phyloP scores from a whole-genome alignment of 208 protist genomes.

The Acanthamoeba healyi region DNA sequence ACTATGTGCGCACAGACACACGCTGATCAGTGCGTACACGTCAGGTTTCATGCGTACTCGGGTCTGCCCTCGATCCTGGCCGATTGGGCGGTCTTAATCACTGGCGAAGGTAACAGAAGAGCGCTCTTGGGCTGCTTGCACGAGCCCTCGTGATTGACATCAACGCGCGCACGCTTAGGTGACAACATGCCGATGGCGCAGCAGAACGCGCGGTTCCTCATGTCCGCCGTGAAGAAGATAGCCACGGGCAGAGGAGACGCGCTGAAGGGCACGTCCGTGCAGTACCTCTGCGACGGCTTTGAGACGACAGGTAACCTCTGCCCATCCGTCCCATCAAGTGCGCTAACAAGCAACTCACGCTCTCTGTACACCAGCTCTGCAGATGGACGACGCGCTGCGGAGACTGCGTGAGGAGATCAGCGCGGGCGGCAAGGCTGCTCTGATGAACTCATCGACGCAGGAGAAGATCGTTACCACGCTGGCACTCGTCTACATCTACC shows the following conservation, averaged over 20 bases:
- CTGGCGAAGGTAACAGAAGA: background rate
- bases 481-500: background rate
- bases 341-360: background rate
- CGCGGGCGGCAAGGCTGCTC: background rate
- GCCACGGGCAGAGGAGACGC: background rate
- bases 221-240: conserved; percentile 52
- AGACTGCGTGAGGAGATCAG: background rate
- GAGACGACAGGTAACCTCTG: background rate
- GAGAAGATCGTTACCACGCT: conserved; percentile 16
- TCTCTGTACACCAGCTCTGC: background rate
- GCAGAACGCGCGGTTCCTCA: conserved; percentile 71
- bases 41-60: conserved; percentile 22
- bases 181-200: conserved; percentile 74
- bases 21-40: too few relatives aligned
- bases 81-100: conserved; percentile 61
- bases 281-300: conserved; percentile 22
- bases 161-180: too few relatives aligned
- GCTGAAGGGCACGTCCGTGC: conserved; percentile 14
- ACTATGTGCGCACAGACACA: too few relatives aligned
- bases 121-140: background rate
- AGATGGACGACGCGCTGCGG: background rate
- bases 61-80: conserved; percentile 14
- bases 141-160: too few relatives aligned
- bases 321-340: too few relatives aligned
- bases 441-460: background rate